Evolutionary conservation across 2,329 filamentous ascomycete genomes (phyloP).

Genomic region (Botrytis hyacinthi): DNA sequence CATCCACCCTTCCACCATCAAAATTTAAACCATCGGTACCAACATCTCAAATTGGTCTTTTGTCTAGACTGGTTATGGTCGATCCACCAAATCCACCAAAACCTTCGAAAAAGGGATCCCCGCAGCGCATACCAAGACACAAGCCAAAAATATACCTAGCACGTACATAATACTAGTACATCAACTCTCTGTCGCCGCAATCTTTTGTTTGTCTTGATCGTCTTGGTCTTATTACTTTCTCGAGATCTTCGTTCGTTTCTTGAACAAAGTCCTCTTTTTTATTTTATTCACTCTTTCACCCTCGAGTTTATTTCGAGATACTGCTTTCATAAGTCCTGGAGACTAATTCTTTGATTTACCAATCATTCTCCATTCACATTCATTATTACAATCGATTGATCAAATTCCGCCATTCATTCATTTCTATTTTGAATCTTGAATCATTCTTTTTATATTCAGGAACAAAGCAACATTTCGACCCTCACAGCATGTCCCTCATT

Average conservation of each 20-base stretch:
- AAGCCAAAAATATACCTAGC: constrained; percentile 2
- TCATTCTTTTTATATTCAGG: constrained; percentile 7
- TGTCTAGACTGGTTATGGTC: not conserved
- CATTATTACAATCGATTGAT: not conserved
- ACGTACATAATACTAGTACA: not conserved
- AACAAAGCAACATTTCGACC: not conserved
- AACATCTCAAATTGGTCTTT: not conserved
- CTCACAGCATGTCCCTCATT: constrained; percentile 7
- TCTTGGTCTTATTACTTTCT: not conserved
- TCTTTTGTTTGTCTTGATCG: not conserved
- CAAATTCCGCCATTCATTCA: not conserved
- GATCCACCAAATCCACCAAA: not conserved
- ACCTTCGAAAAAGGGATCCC: not conserved
- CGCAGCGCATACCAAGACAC: not conserved
- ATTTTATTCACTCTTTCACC: constrained; percentile 1
- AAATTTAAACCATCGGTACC: not conserved
- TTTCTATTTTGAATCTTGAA: constrained; percentile 17
- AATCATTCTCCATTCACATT: constrained; percentile 8
- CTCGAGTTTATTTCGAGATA: not conserved
- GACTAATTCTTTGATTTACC: constrained; percentile 5
- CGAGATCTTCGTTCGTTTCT: constrained; percentile 5
- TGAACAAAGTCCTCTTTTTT: not conserved
- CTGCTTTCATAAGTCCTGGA: constrained; percentile 7
- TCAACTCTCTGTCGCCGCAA: not conserved
- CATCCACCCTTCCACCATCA: not conserved